Evolutionary conservation across 768 basidiomycete genomes (phyloP).

Genomic region (Termitomyces sp.): DNA sequence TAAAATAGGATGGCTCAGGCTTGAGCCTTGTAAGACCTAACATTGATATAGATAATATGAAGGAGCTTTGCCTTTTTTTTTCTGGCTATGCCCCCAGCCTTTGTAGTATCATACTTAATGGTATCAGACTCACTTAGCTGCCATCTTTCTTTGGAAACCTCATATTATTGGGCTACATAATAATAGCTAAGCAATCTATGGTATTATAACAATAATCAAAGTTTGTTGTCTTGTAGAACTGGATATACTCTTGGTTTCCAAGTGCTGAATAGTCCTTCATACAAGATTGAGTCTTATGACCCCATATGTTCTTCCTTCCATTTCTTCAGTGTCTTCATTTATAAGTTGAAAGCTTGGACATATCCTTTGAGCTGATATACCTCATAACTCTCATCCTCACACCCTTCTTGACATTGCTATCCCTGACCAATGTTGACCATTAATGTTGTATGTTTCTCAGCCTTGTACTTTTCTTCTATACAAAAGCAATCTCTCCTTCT

Average conservation of each 20-base stretch:
- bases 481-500: conserved; percentile 33
- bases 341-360: conserved; percentile 45
- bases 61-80: conserved; percentile 61
- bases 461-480: conserved; percentile 40
- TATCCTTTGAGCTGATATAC: conserved; percentile 55
- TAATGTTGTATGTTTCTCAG: conserved; percentile 34
- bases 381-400: conserved; percentile 44
- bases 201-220: conserved; percentile 52
- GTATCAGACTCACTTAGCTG: conserved; percentile 57
- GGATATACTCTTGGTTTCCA: conserved; percentile 46
- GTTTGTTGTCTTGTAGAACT: conserved; percentile 46
- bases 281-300: conserved; percentile 22
- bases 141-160: conserved; percentile 59
- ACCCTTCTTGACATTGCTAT: conserved; percentile 42
- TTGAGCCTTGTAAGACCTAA: conserved; percentile 44
- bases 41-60: conserved; percentile 60
- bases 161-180: conserved; percentile 63
- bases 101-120: conserved; percentile 50
- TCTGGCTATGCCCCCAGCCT: conserved; percentile 54
- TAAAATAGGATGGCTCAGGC: conserved; percentile 28
- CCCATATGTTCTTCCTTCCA: conserved; percentile 27
- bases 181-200: conserved; percentile 56
- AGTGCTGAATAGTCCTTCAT: conserved; percentile 17
- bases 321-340: conserved; percentile 42
- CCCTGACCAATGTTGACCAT: conserved; percentile 36